These are phyloP conservation scores for Neurospora sp. DNA, from an alignment of 495 filamentous ascomycete species.

Conservation along the genomic window DNA sequence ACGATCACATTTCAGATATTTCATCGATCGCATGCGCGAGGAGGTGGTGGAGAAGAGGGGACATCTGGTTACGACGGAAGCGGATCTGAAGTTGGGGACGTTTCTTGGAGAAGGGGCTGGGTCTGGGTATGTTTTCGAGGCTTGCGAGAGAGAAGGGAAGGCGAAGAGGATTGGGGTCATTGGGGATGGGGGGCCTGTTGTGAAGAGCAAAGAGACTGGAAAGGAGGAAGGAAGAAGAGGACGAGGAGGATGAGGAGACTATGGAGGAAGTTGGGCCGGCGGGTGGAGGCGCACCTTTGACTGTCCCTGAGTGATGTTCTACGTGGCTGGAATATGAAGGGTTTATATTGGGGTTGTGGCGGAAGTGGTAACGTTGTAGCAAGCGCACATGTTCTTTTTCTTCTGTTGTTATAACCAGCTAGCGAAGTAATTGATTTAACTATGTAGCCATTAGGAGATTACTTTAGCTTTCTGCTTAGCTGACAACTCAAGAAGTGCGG, in stretches of 20 bases:
- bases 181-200: background rate
- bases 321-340: background rate
- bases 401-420: background rate
- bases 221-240: background rate
- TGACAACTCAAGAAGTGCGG: background rate
- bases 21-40: background rate
- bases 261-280: background rate
- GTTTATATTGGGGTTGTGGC: background rate
- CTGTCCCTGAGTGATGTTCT: background rate
- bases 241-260: too few relatives aligned
- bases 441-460: background rate
- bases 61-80: background rate
- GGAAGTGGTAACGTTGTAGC: background rate
- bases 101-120: background rate
- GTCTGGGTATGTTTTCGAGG: background rate
- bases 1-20: background rate
- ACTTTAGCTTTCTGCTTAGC: background rate
- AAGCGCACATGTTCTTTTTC: background rate
- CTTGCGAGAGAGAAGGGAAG: too few relatives aligned
- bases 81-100: background rate
- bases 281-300: background rate
- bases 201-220: background rate
- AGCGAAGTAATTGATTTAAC: background rate
- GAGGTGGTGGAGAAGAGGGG: constrained; percentile 3
- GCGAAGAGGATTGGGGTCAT: background rate